A percentile compares a stretch with the other conserved stretches of the same genome.
Evolutionary conservation across 2,329 filamentous ascomycete species (phyloP).

Genomic region (Colletotrichum theobromicola): DNA sequence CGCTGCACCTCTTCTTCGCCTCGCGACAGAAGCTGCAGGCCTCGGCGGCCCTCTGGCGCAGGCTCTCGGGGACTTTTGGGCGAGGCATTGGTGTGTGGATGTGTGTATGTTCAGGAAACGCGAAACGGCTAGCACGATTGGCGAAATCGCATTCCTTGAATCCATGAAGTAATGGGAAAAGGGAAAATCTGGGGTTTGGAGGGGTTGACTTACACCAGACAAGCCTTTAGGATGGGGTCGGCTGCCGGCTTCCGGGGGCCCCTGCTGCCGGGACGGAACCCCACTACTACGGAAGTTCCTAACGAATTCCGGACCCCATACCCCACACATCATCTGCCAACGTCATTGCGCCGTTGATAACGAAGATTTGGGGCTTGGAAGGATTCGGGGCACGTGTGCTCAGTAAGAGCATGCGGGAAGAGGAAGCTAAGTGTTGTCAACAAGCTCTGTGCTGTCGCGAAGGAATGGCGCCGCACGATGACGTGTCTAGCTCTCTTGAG

Average conservation of each 20-base stretch:
- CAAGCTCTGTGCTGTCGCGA: not conserved
- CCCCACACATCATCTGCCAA: not conserved
- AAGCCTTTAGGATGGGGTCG: not conserved
- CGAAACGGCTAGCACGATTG: not conserved
- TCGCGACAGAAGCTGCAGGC: conserved; percentile 53
- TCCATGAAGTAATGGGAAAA: not conserved
- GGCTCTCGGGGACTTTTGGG: conserved; percentile 52
- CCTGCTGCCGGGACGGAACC: not conserved
- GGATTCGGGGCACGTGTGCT: not conserved
- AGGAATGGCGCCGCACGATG: not conserved
- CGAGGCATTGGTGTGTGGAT: conserved; percentile 36
- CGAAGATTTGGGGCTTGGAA: not conserved
- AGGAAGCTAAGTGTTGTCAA: not conserved
- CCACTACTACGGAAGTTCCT: not conserved
- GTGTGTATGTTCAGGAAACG: not conserved
- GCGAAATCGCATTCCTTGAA: conserved; percentile 36
- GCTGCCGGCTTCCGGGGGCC: not conserved
- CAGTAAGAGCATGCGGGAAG: not conserved
- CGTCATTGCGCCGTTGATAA: not conserved
- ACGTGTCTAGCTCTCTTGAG: not conserved
- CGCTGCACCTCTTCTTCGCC: conserved; percentile 58
- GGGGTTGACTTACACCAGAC: not conserved
- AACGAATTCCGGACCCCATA: not conserved
- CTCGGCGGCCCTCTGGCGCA: conserved; percentile 52
- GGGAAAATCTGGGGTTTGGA: not conserved